Percentiles rank a stretch among this genome's conserved stretches.
Evolutionary conservation across 1,139 yeast genomes (phyloP).

Genomic region (Debaryomyces sp.): DNA sequence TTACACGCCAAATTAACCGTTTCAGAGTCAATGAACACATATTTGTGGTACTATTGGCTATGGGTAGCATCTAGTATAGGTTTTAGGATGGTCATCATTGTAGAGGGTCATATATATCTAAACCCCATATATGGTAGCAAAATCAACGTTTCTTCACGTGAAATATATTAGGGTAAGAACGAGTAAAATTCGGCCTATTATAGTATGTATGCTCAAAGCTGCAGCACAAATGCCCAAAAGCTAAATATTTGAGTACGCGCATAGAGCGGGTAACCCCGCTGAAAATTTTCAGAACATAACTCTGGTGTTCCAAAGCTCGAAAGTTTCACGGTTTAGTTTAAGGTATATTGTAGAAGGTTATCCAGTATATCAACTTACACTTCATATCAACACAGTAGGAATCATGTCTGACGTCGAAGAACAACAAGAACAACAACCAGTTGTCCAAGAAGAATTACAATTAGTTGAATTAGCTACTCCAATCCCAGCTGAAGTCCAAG

Average conservation of each 20-base stretch:
- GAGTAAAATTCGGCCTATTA: constrained; percentile 6
- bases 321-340: constrained; percentile 7
- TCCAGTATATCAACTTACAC: constrained; percentile 7
- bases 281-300: constrained; percentile 13
- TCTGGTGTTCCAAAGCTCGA: constrained; percentile 5
- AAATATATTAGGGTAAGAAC: constrained; percentile 11
- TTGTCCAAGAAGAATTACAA: constrained; percentile 74
- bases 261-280: constrained; percentile 14
- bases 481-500: constrained; percentile 96
- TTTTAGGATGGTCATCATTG: not conserved
- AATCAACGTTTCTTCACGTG: constrained; percentile 11
- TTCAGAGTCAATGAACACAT: not conserved
- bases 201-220: constrained; percentile 13
- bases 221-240: constrained; percentile 10
- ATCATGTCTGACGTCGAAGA: constrained; percentile 58
- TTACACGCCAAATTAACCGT: not conserved
- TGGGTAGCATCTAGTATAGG: not conserved
- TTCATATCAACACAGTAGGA: constrained; percentile 13
- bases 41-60: not conserved
- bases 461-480: constrained; percentile 88
- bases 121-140: not conserved
- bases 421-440: constrained; percentile 48
- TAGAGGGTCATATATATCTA: not conserved
- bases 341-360: constrained; percentile 2
- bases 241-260: constrained; percentile 11